Evolutionary conservation across 2,329 filamentous ascomycete genomes (phyloP), one percentile per base, ranked within the genome.

Genomic region (Colletotrichum liaoningense): DNA sequence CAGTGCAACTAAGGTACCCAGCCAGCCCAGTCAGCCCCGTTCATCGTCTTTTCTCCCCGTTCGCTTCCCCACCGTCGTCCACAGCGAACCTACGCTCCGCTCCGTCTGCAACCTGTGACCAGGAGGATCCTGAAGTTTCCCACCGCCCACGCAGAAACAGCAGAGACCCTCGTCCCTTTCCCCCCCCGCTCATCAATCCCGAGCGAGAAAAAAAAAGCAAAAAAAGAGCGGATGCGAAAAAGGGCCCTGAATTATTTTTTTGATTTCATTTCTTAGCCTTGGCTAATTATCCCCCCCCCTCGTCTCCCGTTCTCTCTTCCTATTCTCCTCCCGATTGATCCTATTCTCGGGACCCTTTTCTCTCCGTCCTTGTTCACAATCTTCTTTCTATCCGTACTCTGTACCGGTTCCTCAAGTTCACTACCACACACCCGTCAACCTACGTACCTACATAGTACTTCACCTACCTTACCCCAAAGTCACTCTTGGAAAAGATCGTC

Each of bases 121-220:
- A n/a, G 49, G 55, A 60, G 42, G 54, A 58, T 59, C 64, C 64
- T 19, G 5, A 62, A 49, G 24, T 19, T 52, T 22, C 57, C 28
- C 56, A 49, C 24, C 33, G 63, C 33, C 55, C 16, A 19, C 38
- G 38, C 38, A 42, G 38, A 33, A 28, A n/a, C n/a, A 59, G 35
- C 9, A 69, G 11, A 38, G 5, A 56, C 42, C 42, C 42, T 49
- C 42, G 42, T 49, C 42, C 19, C 8, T n/a, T 16, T 14, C n/a
- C 52, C 49, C 55, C 68, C 68, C 68, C 68, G 55, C 63, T 46
- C 24, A 35, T 58, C 52, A 67, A 67, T 52, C 64, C 57, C 46
- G 42, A 59, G 59, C 26, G 28, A 52, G 38, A 46, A 54, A n/a
- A 30, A 24, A 24, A 30, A 69, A 67, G 33, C 54, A 35, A 35